Evolutionary conservation across 208 protist species (phyloP).

Genomic region (Balamuthia mandrillaris): DNA sequence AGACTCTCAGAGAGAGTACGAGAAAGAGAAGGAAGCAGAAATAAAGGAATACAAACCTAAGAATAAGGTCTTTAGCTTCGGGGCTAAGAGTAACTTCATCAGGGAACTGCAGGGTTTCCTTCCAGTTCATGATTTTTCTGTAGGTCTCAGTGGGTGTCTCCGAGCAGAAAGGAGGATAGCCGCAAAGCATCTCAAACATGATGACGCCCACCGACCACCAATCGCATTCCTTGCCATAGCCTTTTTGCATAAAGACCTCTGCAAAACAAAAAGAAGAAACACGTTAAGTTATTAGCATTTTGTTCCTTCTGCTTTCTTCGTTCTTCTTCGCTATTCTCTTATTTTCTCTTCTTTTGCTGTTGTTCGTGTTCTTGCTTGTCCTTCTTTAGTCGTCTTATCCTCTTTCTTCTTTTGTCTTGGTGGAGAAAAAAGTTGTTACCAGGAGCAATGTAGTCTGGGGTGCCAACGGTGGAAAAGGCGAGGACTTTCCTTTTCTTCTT

Average conservation of each 20-base stretch:
- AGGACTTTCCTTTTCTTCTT: conserved; percentile 1
- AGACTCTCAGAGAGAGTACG: not conserved
- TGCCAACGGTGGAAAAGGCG: conserved; percentile 70
- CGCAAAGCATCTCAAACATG: not conserved
- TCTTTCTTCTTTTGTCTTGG: too few relatives aligned
- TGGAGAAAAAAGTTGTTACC: too few relatives aligned
- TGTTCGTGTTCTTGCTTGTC: too few relatives aligned
- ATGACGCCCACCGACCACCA: conserved; percentile 96
- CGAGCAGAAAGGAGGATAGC: conserved; percentile 20
- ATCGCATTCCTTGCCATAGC: conserved; percentile 92
- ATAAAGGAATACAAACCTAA: not conserved
- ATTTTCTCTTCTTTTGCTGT: too few relatives aligned
- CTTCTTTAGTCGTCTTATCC: too few relatives aligned
- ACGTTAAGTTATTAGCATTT: too few relatives aligned
- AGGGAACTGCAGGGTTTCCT: conserved; percentile 22
- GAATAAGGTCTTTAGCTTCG: conserved; percentile 17
- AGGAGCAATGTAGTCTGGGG: conserved; percentile 95
- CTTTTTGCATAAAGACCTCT: conserved; percentile 85
- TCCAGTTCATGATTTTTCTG: conserved; percentile 37
- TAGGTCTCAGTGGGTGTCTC: conserved; percentile 32
- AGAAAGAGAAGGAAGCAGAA: not conserved
- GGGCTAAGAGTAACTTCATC: conserved; percentile 9
- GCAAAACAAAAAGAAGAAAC: too few relatives aligned
- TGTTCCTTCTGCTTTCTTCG: too few relatives aligned
- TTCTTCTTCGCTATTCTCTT: too few relatives aligned